phyloP scores from a whole-genome alignment of 2,329 filamentous ascomycete genomes.

The Rhynchosporium graminicola region DNA sequence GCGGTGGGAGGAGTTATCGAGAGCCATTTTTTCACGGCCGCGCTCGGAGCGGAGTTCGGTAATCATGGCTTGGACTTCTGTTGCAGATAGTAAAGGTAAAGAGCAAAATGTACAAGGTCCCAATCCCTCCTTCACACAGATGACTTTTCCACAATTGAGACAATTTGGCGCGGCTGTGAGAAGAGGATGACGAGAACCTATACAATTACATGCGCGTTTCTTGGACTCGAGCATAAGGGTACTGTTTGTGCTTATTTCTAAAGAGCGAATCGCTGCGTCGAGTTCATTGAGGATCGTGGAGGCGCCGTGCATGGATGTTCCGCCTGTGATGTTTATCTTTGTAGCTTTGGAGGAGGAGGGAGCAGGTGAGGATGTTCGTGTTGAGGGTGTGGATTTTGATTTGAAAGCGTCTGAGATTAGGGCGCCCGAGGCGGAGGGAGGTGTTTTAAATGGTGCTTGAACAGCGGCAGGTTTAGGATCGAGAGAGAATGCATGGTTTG shows the following conservation, averaged over 20 bases:
- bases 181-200: constrained; percentile 82
- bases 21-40: constrained; percentile 81
- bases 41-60: constrained; percentile 80
- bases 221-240: constrained; percentile 59
- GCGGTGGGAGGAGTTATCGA: constrained; percentile 71
- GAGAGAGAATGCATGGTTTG: constrained; percentile 43
- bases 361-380: constrained; percentile 53
- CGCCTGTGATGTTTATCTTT: constrained; percentile 74
- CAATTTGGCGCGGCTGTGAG: constrained; percentile 94
- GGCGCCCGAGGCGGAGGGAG: constrained; percentile 68
- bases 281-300: constrained; percentile 71
- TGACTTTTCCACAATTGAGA: constrained; percentile 87
- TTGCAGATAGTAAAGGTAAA: constrained; percentile 66
- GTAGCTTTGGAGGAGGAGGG: constrained; percentile 49
- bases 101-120: constrained; percentile 93
- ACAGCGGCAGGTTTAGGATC: constrained; percentile 53
- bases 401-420: constrained; percentile 75
- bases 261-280: constrained; percentile 79
- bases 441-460: constrained; percentile 45
- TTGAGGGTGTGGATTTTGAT: constrained; percentile 52
- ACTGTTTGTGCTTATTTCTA: constrained; percentile 92
- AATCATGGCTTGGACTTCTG: constrained; percentile 84
- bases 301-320: constrained; percentile 78
- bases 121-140: constrained; percentile 91
- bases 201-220: constrained; percentile 79